Conservation (phyloP, 129 eudicot species). For the Cynara cardunculus region DNA sequence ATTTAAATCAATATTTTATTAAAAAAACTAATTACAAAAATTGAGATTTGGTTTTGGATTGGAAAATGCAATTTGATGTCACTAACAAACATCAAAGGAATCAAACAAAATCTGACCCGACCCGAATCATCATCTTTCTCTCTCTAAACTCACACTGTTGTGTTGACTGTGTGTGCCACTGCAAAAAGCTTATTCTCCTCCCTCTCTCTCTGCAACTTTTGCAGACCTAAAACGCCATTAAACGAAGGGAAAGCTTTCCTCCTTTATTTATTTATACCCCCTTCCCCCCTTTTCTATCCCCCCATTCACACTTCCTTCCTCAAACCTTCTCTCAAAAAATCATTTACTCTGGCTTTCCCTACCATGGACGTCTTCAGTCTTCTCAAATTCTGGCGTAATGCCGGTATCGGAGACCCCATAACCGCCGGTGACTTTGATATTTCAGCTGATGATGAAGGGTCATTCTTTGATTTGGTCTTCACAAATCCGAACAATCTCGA, state of each 20-base stretch:
- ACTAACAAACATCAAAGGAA: conserved; percentile 27
- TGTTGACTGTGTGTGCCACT: conserved; percentile 10
- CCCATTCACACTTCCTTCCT: background rate
- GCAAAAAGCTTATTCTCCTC: conserved; percentile 37
- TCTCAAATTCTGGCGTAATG: conserved; percentile 66
- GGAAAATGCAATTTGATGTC: conserved; percentile 39
- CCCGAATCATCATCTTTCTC: conserved; percentile 2
- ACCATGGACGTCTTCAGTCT: conserved; percentile 52
- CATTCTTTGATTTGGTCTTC: conserved; percentile 69
- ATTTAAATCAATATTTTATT: background rate
- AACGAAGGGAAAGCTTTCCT: conserved; percentile 25
- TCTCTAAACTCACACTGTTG: conserved; percentile 1
- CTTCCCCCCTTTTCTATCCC: background rate
- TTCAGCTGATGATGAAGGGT: conserved; percentile 59
- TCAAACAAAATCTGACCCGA: conserved; percentile 28
- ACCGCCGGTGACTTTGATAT: conserved; percentile 24
- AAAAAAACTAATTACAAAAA: background rate
- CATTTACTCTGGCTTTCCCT: conserved; percentile 28
- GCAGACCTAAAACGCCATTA: conserved; percentile 33
- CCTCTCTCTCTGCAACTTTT: conserved; percentile 30
- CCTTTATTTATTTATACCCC: conserved; percentile 31
- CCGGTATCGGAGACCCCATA: conserved; percentile 26
- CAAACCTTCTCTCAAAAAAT: background rate
- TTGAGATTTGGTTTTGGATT: background rate
- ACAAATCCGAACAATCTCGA: conserved; percentile 28